Conservation (phyloP, 2,329 filamentous ascomycete genomes). For the Fusarium sp. region DNA sequence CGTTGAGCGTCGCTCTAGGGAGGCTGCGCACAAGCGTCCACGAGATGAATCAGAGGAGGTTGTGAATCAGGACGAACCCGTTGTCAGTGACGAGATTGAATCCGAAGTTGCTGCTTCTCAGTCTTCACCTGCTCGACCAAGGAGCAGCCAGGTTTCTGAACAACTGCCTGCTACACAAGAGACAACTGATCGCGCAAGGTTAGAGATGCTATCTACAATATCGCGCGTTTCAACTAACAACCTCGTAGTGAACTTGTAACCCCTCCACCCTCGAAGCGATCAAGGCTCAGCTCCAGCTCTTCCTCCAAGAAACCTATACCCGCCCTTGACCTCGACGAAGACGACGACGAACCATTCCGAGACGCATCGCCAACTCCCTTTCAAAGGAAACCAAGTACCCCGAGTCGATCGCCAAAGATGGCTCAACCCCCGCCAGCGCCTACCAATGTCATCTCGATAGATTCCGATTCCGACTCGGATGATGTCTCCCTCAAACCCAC, state of each 20-base stretch:
- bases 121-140: not conserved
- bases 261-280: constrained; percentile 55
- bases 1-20: constrained; percentile 29
- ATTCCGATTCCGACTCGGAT: constrained; percentile 48
- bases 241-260: constrained; percentile 49
- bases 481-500: constrained; percentile 11
- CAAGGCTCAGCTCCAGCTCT: constrained; percentile 41
- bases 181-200: constrained; percentile 38
- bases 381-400: constrained; percentile 11
- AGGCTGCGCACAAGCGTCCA: constrained; percentile 35
- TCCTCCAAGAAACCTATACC: constrained; percentile 32
- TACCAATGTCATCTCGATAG: constrained; percentile 45
- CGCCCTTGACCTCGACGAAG: constrained; percentile 24
- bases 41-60: constrained; percentile 33
- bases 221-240: constrained; percentile 23
- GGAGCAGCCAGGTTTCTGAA: constrained; percentile 8
- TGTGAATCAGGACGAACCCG: constrained; percentile 1
- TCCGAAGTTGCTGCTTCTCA: not conserved
- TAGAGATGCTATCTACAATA: constrained; percentile 2
- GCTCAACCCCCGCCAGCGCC: constrained; percentile 3
- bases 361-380: constrained; percentile 40
- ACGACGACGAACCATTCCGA: constrained; percentile 23
- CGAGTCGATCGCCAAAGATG: constrained; percentile 15
- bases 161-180: constrained; percentile 24
- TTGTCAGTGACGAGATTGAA: not conserved